A percentile compares a stretch with the other conserved stretches of the same genome.
Evolutionary conservation across 2,329 filamentous ascomycete genomes (phyloP).

Genomic region (Didymella sp.): DNA sequence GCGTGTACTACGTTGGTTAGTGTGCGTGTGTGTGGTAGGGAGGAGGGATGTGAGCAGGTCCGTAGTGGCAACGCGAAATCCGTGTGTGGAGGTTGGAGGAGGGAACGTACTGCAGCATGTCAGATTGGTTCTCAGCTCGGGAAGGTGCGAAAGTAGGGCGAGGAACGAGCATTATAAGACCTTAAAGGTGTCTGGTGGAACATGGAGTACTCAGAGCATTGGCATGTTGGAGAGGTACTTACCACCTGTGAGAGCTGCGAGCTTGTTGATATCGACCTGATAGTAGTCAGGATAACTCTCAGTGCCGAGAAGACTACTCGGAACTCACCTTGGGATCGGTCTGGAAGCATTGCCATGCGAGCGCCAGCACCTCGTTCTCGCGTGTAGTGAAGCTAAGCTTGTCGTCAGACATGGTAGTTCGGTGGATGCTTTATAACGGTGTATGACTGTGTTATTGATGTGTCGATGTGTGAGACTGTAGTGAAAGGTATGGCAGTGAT

Average conservation of each 20-base stretch:
- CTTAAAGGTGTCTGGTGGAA: too few relatives aligned
- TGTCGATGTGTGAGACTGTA: neutral
- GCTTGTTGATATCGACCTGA: conserved; percentile 24
- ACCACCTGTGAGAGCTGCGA: conserved; percentile 21
- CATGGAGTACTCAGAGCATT: too few relatives aligned
- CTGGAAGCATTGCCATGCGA: conserved; percentile 46
- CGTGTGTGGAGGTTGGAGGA: neutral
- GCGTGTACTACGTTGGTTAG: conserved; percentile 30
- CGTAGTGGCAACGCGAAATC: too few relatives aligned
- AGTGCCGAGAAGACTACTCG: too few relatives aligned
- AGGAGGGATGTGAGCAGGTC: too few relatives aligned
- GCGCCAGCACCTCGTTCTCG: conserved; percentile 41
- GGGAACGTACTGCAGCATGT: neutral
- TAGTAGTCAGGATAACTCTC: neutral
- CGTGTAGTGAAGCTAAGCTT: conserved; percentile 28
- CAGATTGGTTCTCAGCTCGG: neutral
- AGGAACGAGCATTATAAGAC: neutral
- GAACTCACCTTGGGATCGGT: conserved; percentile 39
- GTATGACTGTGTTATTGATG: too few relatives aligned
- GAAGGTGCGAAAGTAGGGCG: neutral
- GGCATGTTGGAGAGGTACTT: neutral
- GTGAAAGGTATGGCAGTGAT: too few relatives aligned
- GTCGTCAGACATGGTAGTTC: neutral
- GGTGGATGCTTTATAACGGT: too few relatives aligned
- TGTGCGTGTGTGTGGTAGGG: neutral